Percentiles rank a stretch among this genome's conserved stretches.
Evolutionary conservation across 305 asterid genomes (phyloP).

Genomic region (Salvia sclarea): DNA sequence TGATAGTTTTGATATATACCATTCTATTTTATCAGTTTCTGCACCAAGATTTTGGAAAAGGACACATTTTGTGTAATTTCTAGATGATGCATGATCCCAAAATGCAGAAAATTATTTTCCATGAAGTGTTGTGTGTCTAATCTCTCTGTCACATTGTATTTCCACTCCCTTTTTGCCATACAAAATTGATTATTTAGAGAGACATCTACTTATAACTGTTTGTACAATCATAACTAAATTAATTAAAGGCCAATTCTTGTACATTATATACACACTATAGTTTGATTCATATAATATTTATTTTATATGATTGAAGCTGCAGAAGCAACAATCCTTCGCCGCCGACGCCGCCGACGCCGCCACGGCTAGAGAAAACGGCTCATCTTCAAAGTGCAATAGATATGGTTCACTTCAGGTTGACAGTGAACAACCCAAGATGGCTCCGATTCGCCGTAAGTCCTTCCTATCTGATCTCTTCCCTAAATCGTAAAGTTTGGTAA

Average conservation of each 20-base stretch:
- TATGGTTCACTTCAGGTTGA: conserved; percentile 43
- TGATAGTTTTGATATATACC: conserved; percentile 3
- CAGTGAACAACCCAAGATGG: conserved; percentile 55
- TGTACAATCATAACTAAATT: background rate
- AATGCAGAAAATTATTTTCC: background rate
- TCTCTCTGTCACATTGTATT: background rate
- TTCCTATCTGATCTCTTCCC: background rate
- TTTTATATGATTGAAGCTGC: conserved; percentile 35
- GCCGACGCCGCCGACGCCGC: conserved; percentile 39
- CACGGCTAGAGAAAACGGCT: conserved; percentile 43
- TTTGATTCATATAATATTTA: no score
- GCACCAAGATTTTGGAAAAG: background rate
- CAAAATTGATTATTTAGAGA: background rate
- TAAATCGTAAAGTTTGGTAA: no score
- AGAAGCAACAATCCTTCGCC: conserved; percentile 48
- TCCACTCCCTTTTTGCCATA: background rate
- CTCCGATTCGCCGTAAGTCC: conserved; percentile 75
- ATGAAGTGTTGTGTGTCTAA: background rate
- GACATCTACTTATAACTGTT: background rate
- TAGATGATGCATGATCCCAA: background rate
- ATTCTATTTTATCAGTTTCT: background rate
- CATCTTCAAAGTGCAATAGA: conserved; percentile 58
- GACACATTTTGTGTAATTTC: background rate
- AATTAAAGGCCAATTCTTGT: no score
- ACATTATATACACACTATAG: no score